A percentile compares a stretch with the other conserved stretches of the same genome.
These are phyloP conservation scores for Mycena sanguinolenta DNA, from an alignment of 768 basidiomycete genomes.

Conservation along the genomic window DNA sequence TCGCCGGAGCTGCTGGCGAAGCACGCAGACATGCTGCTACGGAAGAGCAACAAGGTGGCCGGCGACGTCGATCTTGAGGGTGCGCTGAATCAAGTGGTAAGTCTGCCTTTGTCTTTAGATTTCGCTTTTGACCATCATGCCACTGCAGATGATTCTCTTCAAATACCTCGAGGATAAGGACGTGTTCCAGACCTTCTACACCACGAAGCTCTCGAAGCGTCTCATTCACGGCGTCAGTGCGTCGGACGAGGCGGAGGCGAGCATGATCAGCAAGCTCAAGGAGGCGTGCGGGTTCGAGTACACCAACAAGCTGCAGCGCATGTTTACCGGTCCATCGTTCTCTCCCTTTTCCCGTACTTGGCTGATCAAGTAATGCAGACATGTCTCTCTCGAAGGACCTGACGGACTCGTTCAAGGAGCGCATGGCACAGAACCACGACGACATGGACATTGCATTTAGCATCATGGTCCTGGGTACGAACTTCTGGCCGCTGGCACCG, in stretches of 20 bases:
- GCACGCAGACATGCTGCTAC: conserved; percentile 90
- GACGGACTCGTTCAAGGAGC: conserved; percentile 94
- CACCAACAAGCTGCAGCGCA: conserved; percentile 94
- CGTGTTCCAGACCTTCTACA: conserved; percentile 98
- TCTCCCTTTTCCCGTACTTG: neutral
- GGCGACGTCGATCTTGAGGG: conserved; percentile 93
- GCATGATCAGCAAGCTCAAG: conserved; percentile 98
- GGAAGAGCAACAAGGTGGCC: conserved; percentile 95
- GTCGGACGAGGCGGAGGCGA: conserved; percentile 95
- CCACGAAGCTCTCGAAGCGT: conserved; percentile 92
- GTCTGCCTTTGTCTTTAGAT: conserved; percentile 41
- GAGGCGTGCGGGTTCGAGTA: conserved; percentile 98
- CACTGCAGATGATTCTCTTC: conserved; percentile 91
- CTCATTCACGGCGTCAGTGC: conserved; percentile 92
- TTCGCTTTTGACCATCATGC: neutral
- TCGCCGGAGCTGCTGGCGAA: conserved; percentile 94
- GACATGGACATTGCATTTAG: conserved; percentile 90
- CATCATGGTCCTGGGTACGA: conserved; percentile 94
- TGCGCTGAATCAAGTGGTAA: conserved; percentile 89
- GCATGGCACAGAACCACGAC: conserved; percentile 88
- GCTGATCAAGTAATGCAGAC: conserved; percentile 64
- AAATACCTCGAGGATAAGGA: conserved; percentile 99
- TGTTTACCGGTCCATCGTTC: conserved; percentile 85
- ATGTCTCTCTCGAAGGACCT: conserved; percentile 96
- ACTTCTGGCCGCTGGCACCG: conserved; percentile 94